Base-by-base conservation (phyloP, 352 stramenopile species). In the Globisporangium nodosum region DNA sequence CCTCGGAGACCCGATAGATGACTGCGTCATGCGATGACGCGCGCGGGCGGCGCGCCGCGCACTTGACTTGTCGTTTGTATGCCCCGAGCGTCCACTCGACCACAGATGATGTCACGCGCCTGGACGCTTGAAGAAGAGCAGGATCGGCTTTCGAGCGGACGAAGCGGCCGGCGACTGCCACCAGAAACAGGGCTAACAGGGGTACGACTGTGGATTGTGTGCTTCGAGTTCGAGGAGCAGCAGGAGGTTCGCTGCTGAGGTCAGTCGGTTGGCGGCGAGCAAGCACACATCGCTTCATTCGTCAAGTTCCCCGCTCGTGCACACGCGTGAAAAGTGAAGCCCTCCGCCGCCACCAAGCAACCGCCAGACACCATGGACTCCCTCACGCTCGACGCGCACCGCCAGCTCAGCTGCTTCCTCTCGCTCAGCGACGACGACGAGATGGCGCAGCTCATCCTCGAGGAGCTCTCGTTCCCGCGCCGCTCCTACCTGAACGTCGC, bases 381-480 rank as follows among this genome's bases (percentile, higher is more conserved):
- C 64, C 56, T 60, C 42, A 72, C 63, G 24, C 33, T 68, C 31
- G 73, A 78, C 56, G 69, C 79, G 50, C 73, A 87, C 54, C 78
- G 79, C 62, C 79, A 89, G 70, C 69, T 91, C 35, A 78, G 77
- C 69, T 87, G 71, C 65, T 91, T 91, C 65, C 75, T 91, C 59
- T 78, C 75, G 33, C 66, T 89, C 39, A 69, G 60, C 31, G 75
- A 78, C 45, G 73, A 89, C 64, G 81, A 91, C 66, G 81, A 91
- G 64, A 73, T 89, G 71, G 70, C 78, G 57, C 81, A 88, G 66
- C 56, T 87, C 40, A 87, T 90, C 56, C 81, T 88, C 52, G 78
- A 90, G 77, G 78, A 90, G 58, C 70, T 90, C 24, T 80, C 73
- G 48, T 74, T 83, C 59, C 71, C 72, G 37, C 76, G 78, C 46